Conservation (phyloP, 345 rosid genomes). For the Murraya paniculata region DNA sequence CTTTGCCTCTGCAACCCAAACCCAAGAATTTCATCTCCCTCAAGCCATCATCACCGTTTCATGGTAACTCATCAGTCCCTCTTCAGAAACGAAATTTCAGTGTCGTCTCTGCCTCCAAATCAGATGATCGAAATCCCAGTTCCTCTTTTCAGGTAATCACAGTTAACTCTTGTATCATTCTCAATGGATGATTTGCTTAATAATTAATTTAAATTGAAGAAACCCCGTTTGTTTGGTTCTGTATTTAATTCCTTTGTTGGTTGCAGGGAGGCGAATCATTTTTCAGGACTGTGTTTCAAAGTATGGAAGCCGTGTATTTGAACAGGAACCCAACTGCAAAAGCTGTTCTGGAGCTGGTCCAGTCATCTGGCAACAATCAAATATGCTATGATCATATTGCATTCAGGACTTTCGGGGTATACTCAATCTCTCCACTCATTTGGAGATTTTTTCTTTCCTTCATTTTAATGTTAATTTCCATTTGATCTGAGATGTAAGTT, state of each 20-base stretch:
- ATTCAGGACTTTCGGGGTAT: slow-evolving; percentile 92
- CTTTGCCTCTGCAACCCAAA: slow-evolving; percentile 9
- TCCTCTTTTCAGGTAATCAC: slow-evolving; percentile 31
- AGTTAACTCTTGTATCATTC: background rate
- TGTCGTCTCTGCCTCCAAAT: slow-evolving; percentile 31
- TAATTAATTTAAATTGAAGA: background rate
- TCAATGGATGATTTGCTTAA: background rate
- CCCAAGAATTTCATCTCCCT: slow-evolving; percentile 21
- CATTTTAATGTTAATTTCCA: no score
- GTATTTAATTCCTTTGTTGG: background rate
- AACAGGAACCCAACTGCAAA: slow-evolving; percentile 82
- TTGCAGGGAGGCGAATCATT: slow-evolving; percentile 57
- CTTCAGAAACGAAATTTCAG: slow-evolving; percentile 12
- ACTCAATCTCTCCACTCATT: background rate
- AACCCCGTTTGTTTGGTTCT: background rate
- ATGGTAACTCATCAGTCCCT: background rate
- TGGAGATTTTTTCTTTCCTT: no score
- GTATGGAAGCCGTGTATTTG: slow-evolving; percentile 71
- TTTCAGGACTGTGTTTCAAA: slow-evolving; percentile 62
- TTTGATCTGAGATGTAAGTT: background rate
- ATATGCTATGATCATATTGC: slow-evolving; percentile 93
- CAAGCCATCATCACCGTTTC: background rate
- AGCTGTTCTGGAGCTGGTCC: slow-evolving; percentile 69
- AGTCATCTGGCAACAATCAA: slow-evolving; percentile 41
- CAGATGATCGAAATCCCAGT: slow-evolving; percentile 13